A percentile compares a stretch with the other conserved stretches of the same genome.
phyloP scores from a whole-genome alignment of 2,329 filamentous ascomycete genomes.

The Microascus cirrosus region DNA sequence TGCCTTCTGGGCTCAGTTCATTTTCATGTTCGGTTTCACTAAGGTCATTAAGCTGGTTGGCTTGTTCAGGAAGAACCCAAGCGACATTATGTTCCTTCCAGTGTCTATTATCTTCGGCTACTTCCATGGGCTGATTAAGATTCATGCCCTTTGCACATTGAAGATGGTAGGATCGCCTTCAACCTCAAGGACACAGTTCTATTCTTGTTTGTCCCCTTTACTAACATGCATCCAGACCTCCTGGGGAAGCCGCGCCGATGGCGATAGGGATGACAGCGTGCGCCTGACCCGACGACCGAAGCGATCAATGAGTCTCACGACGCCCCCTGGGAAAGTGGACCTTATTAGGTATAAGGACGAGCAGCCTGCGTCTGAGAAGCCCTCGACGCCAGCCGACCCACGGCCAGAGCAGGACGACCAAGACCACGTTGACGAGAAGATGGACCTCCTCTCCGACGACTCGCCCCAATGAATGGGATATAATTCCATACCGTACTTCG shows the following conservation, averaged over 20 bases:
- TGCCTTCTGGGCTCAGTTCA: constrained; percentile 49
- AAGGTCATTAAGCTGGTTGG: constrained; percentile 87
- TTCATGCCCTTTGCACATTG: constrained; percentile 74
- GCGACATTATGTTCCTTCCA: constrained; percentile 68
- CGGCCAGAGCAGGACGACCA: not conserved
- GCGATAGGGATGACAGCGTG: constrained; percentile 69
- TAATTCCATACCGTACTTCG: not conserved
- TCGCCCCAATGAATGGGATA: not conserved
- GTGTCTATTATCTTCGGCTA: constrained; percentile 88
- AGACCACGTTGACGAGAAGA: constrained; percentile 1
- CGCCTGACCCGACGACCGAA: constrained; percentile 46
- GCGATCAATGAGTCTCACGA: constrained; percentile 6
- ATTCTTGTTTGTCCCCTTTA: not conserved
- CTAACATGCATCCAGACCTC: constrained; percentile 53
- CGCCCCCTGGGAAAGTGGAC: constrained; percentile 1
- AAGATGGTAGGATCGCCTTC: constrained; percentile 55
- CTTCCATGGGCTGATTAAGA: constrained; percentile 84
- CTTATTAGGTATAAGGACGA: constrained; percentile 4
- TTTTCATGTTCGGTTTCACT: constrained; percentile 71
- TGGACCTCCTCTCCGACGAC: not conserved
- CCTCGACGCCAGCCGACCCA: not conserved
- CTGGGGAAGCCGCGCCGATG: constrained; percentile 89
- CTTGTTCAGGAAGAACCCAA: constrained; percentile 74
- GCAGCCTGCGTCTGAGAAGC: not conserved
- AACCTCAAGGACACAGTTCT: not conserved